Conservation (phyloP, 2,329 filamentous ascomycete genomes). For the Grosmannia penicillata region DNA sequence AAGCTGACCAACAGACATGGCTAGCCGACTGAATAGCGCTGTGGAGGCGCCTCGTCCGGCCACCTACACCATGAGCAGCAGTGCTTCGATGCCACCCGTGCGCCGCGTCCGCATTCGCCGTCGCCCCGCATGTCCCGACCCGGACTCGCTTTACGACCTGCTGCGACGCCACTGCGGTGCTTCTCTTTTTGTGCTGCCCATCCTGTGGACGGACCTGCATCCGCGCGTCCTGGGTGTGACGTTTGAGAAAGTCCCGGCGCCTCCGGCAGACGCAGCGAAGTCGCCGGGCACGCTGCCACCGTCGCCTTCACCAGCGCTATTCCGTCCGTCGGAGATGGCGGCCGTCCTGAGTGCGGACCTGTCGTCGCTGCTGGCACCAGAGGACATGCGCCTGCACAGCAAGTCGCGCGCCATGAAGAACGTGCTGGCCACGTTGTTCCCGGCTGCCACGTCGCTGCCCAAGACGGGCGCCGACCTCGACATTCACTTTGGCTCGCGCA, state of each 20-base stretch:
- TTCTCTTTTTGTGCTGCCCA: conserved; percentile 35
- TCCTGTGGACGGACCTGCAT: conserved; percentile 41
- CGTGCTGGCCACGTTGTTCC: conserved; percentile 30
- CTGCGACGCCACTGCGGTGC: conserved; percentile 31
- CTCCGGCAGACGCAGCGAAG: conserved; percentile 19
- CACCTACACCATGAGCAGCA: neutral
- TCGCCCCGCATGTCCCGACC: conserved; percentile 19
- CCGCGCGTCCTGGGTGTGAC: conserved; percentile 28
- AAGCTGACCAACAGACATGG: too few species aligned
- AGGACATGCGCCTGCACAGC: conserved; percentile 18
- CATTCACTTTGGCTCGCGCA: conserved; percentile 31
- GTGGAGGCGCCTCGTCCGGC: neutral
- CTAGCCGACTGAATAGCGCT: too few species aligned
- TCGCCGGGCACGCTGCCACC: conserved; percentile 15
- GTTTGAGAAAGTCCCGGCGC: conserved; percentile 27
- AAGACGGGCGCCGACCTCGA: conserved; percentile 26
- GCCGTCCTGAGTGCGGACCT: conserved; percentile 27
- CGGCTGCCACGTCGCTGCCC: conserved; percentile 16
- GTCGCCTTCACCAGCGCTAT: neutral
- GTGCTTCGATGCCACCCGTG: neutral
- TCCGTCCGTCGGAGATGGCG: conserved; percentile 24
- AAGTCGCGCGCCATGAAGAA: conserved; percentile 26
- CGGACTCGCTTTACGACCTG: conserved; percentile 36
- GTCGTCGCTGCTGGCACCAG: conserved; percentile 24
- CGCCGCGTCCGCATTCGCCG: neutral